Evolutionary conservation across 176 grass and related monocot genomes (phyloP).

Genomic region (Lolium multiflorum): DNA sequence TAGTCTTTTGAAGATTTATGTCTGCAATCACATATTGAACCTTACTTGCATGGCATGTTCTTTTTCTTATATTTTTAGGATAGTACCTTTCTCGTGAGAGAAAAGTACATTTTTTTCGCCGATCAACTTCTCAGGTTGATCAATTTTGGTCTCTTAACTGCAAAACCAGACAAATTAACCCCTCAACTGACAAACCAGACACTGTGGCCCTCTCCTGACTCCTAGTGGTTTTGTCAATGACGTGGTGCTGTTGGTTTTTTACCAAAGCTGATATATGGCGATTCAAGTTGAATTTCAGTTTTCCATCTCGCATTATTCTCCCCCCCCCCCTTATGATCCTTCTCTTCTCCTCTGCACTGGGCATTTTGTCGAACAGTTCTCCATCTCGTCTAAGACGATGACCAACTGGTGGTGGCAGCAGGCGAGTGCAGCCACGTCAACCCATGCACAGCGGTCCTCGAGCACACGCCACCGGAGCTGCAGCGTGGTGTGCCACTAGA

Average conservation of each 20-base stretch:
- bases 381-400: not conserved
- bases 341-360: not conserved
- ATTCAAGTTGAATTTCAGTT: too few relatives aligned
- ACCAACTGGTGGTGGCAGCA: not conserved
- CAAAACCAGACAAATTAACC: not conserved
- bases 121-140: too few relatives aligned
- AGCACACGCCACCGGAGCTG: not conserved
- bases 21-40: not conserved
- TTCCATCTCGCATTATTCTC: too few relatives aligned
- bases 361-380: not conserved
- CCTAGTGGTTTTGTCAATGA: not conserved
- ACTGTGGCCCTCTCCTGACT: not conserved
- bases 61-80: conserved; percentile 1
- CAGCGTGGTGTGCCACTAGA: too few relatives aligned
- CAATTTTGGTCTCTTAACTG: not conserved
- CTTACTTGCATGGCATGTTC: conserved; percentile 1
- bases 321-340: not conserved
- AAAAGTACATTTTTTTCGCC: not conserved
- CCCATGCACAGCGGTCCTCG: not conserved
- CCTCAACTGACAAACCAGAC: not conserved
- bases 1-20: conserved; percentile 11
- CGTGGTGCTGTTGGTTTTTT: not conserved
- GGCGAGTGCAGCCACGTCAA: not conserved
- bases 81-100: not conserved
- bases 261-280: not conserved